A percentile compares a stretch with the other conserved stretches of the same genome.
phyloP scores from a whole-genome alignment of 2,329 filamentous ascomycete species.

The Venturia effusa region DNA sequence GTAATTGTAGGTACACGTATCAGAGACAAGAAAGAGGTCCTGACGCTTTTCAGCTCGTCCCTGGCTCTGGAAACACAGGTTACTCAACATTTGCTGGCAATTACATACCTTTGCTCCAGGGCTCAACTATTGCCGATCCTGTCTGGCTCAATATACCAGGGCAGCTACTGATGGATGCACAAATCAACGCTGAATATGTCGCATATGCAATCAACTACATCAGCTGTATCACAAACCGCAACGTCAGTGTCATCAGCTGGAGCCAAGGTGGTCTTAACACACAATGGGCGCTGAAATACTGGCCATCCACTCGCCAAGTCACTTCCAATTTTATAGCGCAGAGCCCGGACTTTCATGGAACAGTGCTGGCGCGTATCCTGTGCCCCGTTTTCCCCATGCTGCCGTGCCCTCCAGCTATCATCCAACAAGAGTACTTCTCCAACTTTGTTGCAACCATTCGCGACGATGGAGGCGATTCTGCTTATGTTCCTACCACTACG shows the following conservation, averaged over 20 bases:
- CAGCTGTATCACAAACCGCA: conserved; percentile 19
- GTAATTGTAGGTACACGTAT: conserved; percentile 25
- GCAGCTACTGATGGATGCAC: conserved; percentile 36
- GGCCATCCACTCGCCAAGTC: conserved; percentile 36
- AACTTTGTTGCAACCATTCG: conserved; percentile 34
- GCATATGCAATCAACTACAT: conserved; percentile 51
- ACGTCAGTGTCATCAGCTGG: conserved; percentile 40
- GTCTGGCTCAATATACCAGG: conserved; percentile 47
- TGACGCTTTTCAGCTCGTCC: conserved; percentile 28
- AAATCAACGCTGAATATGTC: conserved; percentile 43
- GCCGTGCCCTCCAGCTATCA: conserved; percentile 30
- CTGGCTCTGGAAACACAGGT: conserved; percentile 41
- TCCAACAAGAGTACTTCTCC: conserved; percentile 38
- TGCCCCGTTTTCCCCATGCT: conserved; percentile 19
- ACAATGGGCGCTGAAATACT: conserved; percentile 50
- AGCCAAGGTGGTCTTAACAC: conserved; percentile 44
- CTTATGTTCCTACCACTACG: conserved; percentile 45
- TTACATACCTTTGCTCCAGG: conserved; percentile 37
- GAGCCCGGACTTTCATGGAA: conserved; percentile 43
- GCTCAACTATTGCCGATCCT: conserved; percentile 34
- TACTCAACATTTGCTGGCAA: conserved; percentile 36
- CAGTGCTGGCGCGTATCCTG: conserved; percentile 14
- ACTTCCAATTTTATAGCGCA: conserved; percentile 43
- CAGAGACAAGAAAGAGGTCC: neutral
- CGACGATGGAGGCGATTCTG: conserved; percentile 35